phyloP scores from a whole-genome alignment of 2,329 filamentous ascomycete species.

The Alternaria angustiovoidea region DNA sequence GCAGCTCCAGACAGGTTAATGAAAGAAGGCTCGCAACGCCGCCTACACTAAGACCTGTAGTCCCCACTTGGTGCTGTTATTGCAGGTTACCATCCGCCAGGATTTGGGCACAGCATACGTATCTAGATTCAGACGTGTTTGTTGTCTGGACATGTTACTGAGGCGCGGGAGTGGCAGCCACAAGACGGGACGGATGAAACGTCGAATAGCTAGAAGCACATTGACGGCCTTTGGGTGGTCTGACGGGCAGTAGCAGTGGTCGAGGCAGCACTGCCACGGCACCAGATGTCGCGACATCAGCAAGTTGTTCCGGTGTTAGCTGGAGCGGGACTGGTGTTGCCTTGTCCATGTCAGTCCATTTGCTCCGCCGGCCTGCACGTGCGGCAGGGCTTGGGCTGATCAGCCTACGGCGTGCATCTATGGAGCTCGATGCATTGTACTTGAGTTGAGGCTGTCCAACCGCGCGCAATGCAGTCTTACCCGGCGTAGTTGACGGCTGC shows the following conservation, averaged over 20 bases:
- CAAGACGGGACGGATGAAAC: neutral
- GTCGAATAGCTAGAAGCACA: neutral
- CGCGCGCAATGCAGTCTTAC: conserved; percentile 28
- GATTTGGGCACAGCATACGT: conserved; percentile 5
- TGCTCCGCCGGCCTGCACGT: conserved; percentile 40
- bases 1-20: conserved; percentile 1
- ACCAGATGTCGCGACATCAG: conserved; percentile 29
- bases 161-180: neutral
- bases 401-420: conserved; percentile 16
- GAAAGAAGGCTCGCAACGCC: conserved; percentile 16
- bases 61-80: conserved; percentile 15
- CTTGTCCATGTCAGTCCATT: conserved; percentile 28
- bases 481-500: conserved; percentile 31
- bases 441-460: conserved; percentile 29
- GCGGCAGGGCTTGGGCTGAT: conserved; percentile 40
- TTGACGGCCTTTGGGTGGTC: conserved; percentile 7
- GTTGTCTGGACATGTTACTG: neutral
- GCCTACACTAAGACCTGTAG: conserved; percentile 10
- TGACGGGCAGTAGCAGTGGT: conserved; percentile 1
- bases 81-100: conserved; percentile 6
- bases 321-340: conserved; percentile 30
- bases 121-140: conserved; percentile 1
- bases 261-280: conserved; percentile 43
- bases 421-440: conserved; percentile 28
- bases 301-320: conserved; percentile 32